Conservation (phyloP, 2,329 filamentous ascomycete genomes). For the Gaeumannomyces tritici region DNA sequence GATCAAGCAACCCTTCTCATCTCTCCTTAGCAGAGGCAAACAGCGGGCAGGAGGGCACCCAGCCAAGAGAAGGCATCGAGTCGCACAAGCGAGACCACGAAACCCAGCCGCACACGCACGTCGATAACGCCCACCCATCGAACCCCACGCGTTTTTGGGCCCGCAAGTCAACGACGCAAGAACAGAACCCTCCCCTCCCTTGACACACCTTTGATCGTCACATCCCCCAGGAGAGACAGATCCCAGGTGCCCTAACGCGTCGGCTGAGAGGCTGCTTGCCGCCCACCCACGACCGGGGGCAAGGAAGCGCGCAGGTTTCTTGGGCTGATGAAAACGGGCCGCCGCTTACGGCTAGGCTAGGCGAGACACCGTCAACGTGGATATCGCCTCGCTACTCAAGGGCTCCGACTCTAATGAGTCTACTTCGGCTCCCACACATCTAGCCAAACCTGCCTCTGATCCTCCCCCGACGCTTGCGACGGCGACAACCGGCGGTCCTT, state of each 20-base stretch:
- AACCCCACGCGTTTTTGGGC: not conserved
- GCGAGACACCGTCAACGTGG: conserved; percentile 63
- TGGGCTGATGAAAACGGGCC: conserved; percentile 20
- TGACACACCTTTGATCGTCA: not conserved
- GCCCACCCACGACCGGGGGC: too few species aligned
- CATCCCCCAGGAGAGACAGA: not conserved
- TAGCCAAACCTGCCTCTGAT: conserved; percentile 25
- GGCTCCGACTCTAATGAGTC: conserved; percentile 65
- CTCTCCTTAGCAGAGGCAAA: not conserved
- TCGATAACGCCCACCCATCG: not conserved
- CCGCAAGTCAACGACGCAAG: not conserved
- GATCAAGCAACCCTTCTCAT: not conserved
- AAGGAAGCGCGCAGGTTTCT: conserved; percentile 7
- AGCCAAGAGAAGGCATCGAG: not conserved
- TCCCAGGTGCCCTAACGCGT: not conserved
- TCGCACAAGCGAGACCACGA: conserved; percentile 4
- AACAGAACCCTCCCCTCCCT: not conserved
- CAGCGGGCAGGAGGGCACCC: not conserved
- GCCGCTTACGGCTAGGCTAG: conserved; percentile 22
- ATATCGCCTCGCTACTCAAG: conserved; percentile 88
- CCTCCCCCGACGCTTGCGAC: conserved; percentile 24
- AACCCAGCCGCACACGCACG: conserved; percentile 4
- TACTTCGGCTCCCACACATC: conserved; percentile 34
- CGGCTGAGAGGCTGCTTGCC: not conserved
- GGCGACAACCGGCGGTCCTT: conserved; percentile 20